Base-by-base conservation (phyloP, 257 asterid species). In the Solanum sejunctum region DNA sequence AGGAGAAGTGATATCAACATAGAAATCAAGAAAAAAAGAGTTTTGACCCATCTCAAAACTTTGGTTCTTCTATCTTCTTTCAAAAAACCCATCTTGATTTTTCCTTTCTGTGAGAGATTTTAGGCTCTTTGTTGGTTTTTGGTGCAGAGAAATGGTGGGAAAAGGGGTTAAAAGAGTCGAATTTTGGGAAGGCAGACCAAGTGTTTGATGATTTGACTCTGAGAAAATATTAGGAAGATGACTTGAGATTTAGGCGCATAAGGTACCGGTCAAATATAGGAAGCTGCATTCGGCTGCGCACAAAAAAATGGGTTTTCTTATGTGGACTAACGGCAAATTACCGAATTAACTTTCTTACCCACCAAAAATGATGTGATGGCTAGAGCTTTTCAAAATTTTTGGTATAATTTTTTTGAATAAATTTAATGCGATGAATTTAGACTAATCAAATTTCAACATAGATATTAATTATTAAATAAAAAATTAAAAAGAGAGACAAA, bases 21-120 rank as follows among this genome's bases (percentile, higher is more conserved):
- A 28, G 93, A 82, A 88, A 91, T 88, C 21, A 97, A 69, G 92
- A 97, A 91, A 72, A 97, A 92, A 3, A 97, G 26, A 8, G 98
- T 92, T 77, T 91, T 95, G 18, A 94, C 84, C 94, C 97, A 94
- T 93, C 99, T 88, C n/a, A 92, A 90, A 2, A 91, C 12, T 87
- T 82, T 91, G 85, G 85, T 89, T 13, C 89, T 8, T 87, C 88
- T 93, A 36, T 92, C 95, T 47, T 92, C 95, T 32, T 92, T 94
- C 18, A 85, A 88, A 83, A 92, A 92, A 2, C 93, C 93, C 95
- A 94, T 94, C 1, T 83, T n/a, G 52, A 23, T 66, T 12, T 43
- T 12, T 32, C 21, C 32, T 15, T 17, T 56, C 56, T 72, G 17
- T 4, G 51, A 8, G 43, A n/a, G 83, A 15, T 79, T 67, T 43